Evolutionary conservation across 208 protist species (phyloP).

Genomic region (Endotrypanum monterogeii): DNA sequence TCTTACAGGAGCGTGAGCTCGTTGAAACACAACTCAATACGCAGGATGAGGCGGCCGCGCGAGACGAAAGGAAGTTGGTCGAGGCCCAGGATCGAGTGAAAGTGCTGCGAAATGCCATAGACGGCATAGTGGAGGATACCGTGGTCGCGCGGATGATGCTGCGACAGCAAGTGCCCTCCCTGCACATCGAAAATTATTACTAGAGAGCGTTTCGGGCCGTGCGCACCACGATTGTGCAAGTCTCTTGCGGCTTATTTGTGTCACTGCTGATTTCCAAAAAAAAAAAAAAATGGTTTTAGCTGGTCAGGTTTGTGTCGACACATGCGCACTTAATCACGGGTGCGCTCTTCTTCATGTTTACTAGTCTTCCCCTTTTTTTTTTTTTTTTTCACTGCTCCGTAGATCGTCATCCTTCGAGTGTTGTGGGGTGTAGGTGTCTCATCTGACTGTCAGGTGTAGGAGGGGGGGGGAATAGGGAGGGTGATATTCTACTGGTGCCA

Average conservation of each 20-base stretch:
- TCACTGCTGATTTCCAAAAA: not conserved
- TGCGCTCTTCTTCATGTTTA: not conserved
- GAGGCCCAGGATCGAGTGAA: constrained; percentile 65
- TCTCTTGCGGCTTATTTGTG: not conserved
- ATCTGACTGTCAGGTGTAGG: not conserved
- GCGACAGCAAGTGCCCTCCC: constrained; percentile 70
- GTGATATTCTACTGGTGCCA: too few relatives aligned
- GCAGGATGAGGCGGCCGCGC: constrained; percentile 31
- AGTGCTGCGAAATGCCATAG: constrained; percentile 62
- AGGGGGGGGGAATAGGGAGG: not conserved
- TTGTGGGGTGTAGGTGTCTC: not conserved
- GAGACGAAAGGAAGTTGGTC: constrained; percentile 46
- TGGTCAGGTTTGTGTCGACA: not conserved
- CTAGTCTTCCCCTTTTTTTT: constrained; percentile 8
- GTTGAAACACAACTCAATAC: constrained; percentile 68
- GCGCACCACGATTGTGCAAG: not conserved
- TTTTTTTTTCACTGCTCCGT: not conserved
- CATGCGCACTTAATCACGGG: not conserved
- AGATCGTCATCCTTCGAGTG: not conserved
- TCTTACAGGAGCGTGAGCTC: constrained; percentile 63
- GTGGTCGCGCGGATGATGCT: constrained; percentile 59
- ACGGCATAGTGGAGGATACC: constrained; percentile 63
- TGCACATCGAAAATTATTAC: constrained; percentile 83
- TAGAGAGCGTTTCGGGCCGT: constrained; percentile 1
- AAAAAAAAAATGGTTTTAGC: not conserved